Percentiles rank a stretch among this genome's conserved stretches.
These are phyloP conservation scores for Neurospora sp. DNA, from an alignment of 495 filamentous ascomycete species.

Conservation along the genomic window DNA sequence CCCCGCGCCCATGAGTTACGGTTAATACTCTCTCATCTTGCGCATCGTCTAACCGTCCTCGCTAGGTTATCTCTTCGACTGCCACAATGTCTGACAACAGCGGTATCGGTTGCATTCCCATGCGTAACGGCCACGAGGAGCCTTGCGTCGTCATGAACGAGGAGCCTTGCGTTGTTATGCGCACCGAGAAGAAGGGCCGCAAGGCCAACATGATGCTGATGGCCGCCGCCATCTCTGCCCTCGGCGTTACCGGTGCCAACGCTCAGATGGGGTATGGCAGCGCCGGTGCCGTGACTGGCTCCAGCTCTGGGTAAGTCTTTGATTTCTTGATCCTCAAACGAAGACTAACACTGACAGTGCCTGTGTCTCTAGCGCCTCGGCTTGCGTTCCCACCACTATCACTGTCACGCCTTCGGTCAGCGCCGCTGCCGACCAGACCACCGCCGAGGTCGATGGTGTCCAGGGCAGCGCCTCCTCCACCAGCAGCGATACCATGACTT, in stretches of 20 bases:
- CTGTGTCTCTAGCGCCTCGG: neutral
- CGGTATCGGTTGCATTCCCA: neutral
- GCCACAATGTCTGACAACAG: neutral
- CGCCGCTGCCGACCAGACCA: neutral
- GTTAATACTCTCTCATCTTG: neutral
- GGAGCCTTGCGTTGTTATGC: neutral
- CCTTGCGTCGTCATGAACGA: neutral
- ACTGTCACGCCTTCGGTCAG: neutral
- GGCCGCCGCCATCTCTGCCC: neutral
- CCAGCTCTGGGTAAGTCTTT: neutral
- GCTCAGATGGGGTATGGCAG: neutral
- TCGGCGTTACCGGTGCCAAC: neutral
- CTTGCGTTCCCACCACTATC: neutral
- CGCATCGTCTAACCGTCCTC: neutral
- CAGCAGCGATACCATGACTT: neutral
- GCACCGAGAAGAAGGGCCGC: neutral
- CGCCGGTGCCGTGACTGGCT: neutral
- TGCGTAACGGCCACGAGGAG: neutral
- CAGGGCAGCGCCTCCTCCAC: neutral
- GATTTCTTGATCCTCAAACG: neutral
- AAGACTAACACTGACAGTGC: neutral
- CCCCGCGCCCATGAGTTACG: neutral
- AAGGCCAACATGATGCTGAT: neutral
- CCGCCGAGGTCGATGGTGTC: neutral
- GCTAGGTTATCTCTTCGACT: neutral